phyloP scores from a whole-genome alignment of 1,139 yeast genomes.

The Kluyveromyces marxianus region DNA sequence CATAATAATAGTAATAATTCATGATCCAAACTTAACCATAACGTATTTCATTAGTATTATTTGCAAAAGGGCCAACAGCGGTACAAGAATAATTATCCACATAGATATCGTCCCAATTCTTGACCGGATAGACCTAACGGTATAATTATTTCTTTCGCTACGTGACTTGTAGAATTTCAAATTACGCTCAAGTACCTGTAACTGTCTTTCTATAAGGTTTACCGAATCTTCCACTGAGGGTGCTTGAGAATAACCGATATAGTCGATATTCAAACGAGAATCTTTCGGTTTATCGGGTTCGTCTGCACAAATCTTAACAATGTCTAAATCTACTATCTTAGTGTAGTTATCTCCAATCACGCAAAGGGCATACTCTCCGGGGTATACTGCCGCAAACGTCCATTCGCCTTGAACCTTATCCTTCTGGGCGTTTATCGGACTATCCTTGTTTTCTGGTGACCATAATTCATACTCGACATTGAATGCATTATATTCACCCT shows the following conservation, averaged over 20 bases:
- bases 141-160: constrained; percentile 83
- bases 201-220: constrained; percentile 56
- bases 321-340: constrained; percentile 84
- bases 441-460: constrained; percentile 51
- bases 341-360: constrained; percentile 84
- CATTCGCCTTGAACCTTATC: constrained; percentile 84
- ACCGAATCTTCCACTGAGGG: constrained; percentile 49
- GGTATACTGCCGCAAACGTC: constrained; percentile 55
- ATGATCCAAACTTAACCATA: constrained; percentile 59
- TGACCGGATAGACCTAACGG: constrained; percentile 82
- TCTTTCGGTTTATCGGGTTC: constrained; percentile 10
- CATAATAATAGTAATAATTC: background rate
- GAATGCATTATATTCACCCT: constrained; percentile 65
- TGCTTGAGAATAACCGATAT: constrained; percentile 37
- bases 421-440: constrained; percentile 46
- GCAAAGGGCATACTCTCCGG: constrained; percentile 91
- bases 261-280: constrained; percentile 13
- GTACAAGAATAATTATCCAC: constrained; percentile 73
- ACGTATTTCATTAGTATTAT: constrained; percentile 77
- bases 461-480: constrained; percentile 74
- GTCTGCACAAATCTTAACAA: constrained; percentile 38
- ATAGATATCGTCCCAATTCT: constrained; percentile 81
- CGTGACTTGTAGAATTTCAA: constrained; percentile 86
- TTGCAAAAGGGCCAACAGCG: constrained; percentile 80
- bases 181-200: constrained; percentile 55